Evolutionary conservation across 768 basidiomycete genomes (phyloP), one percentile per base, ranked within the genome.

Genomic region (Rubroboletus pulcherrimus): DNA sequence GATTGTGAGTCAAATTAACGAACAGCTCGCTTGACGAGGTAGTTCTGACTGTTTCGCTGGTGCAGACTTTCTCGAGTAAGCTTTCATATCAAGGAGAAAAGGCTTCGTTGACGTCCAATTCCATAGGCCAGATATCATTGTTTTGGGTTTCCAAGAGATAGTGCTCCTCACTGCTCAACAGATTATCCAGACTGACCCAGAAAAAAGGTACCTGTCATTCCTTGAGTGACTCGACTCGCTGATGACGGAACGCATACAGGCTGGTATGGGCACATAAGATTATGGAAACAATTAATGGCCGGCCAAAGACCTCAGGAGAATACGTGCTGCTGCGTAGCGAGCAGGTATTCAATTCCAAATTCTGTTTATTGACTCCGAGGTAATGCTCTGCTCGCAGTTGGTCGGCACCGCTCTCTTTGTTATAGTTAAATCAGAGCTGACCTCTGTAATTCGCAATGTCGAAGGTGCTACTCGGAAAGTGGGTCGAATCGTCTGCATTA

Each of bases 81-180:
- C 42, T 46, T 39, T 59, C 19, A 17, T 46, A 7, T 35, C 37
- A 2, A 52, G 17, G 7, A 56, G 37, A 5, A 59, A 74, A 71
- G n/a, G 61, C 53, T 61, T 75, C 46, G 38, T 56, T 65, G 55
- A 66, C 8, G 15, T 11, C 17, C 49, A 42, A 60, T 44, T 19
- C 26, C 44, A 37, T 51, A 91, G 90, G 42, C 93, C 94, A 7
- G 94, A 98, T 66, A 84, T 98, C 58, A 87, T 96, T 67, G 86
- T 86, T 21, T 77, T 98, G 30, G 92, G 91, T 2, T 97, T 98
- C 68, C 95, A 99, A 71, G 97, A 99, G 72, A 94, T 99, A 51
- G 97, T 99, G 0, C 93, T 94, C 5, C 80, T 99, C 45, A 98
- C 93, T n/a, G 93, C 97, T 3, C 93, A 95, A 64, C 95, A 98